Percentiles rank a stretch among this genome's conserved stretches.
These are phyloP conservation scores for Alternaria tenuissima DNA, from an alignment of 2,329 filamentous ascomycete genomes.

Conservation along the genomic window DNA sequence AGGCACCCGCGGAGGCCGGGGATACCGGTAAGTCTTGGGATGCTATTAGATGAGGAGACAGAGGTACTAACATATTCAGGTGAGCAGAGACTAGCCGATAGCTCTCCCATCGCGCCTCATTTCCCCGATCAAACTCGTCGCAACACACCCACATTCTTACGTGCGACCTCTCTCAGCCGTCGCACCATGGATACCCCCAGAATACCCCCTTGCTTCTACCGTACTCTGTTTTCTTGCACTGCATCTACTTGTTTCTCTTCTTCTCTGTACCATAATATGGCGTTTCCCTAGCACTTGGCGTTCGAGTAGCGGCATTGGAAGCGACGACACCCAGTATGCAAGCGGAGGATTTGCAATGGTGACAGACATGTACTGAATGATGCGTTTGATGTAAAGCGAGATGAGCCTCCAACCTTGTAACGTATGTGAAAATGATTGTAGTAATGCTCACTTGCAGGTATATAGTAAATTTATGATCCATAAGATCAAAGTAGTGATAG, in stretches of 20 bases:
- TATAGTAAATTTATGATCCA: neutral
- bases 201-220: neutral
- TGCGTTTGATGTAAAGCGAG: neutral
- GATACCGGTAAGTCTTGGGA: constrained; percentile 58
- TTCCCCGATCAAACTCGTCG: neutral
- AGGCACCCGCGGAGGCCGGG: constrained; percentile 49
- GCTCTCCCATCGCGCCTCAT: neutral
- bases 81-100: constrained; percentile 6
- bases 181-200: constrained; percentile 11
- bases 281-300: constrained; percentile 14
- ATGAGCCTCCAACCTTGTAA: neutral
- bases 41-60: accelerated
- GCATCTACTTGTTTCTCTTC: neutral
- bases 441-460: neutral
- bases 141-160: neutral
- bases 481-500: neutral
- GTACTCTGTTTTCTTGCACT: neutral
- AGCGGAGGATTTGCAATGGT: neutral
- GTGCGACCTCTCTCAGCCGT: neutral
- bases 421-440: neutral
- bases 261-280: constrained; percentile 20
- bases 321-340: neutral
- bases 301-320: constrained; percentile 10
- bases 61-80: constrained; percentile 6
- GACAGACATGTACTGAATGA: neutral